Percentiles rank a stretch among this genome's conserved stretches.
These are phyloP conservation scores for Alternaria longipes DNA, from an alignment of 2,329 filamentous ascomycete genomes.

Conservation along the genomic window DNA sequence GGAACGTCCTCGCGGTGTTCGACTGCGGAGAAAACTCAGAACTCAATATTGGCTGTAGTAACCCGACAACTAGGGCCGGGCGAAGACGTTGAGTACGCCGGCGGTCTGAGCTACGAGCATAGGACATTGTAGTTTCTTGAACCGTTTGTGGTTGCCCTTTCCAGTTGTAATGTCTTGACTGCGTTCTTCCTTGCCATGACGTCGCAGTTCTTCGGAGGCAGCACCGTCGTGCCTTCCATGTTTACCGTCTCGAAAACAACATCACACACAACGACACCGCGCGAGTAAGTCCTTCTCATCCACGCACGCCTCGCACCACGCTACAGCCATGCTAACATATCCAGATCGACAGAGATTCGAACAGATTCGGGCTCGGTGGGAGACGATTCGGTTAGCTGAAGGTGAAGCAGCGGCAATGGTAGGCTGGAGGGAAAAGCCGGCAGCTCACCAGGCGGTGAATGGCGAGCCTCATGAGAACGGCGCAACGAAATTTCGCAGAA, in stretches of 20 bases:
- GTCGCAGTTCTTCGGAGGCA: conserved; percentile 14
- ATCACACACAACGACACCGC: conserved; percentile 16
- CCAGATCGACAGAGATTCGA: conserved; percentile 45
- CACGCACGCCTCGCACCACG: conserved; percentile 20
- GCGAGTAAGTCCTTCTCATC: conserved; percentile 26
- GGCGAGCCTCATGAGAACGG: conserved; percentile 19
- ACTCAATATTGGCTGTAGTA: not conserved
- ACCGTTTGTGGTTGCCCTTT: not conserved
- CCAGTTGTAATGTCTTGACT: not conserved
- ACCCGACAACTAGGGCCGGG: not conserved
- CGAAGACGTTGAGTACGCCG: not conserved
- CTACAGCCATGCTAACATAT: conserved; percentile 46
- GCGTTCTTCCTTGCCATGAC: conserved; percentile 15
- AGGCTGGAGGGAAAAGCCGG: conserved; percentile 37
- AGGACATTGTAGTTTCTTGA: not conserved
- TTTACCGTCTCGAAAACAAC: conserved; percentile 21
- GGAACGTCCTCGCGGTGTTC: not conserved
- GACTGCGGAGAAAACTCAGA: fast-evolving
- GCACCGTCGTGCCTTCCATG: conserved; percentile 28
- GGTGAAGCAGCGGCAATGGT: conserved; percentile 33
- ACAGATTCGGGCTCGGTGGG: conserved; percentile 46
- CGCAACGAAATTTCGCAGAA: conserved; percentile 43
- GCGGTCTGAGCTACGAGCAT: not conserved
- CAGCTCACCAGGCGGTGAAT: conserved; percentile 19
- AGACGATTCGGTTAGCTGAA: conserved; percentile 31